These are phyloP conservation scores for Paratinospora sagittata DNA, from an alignment of 164 flowering plant genomes.

Conservation along the genomic window DNA sequence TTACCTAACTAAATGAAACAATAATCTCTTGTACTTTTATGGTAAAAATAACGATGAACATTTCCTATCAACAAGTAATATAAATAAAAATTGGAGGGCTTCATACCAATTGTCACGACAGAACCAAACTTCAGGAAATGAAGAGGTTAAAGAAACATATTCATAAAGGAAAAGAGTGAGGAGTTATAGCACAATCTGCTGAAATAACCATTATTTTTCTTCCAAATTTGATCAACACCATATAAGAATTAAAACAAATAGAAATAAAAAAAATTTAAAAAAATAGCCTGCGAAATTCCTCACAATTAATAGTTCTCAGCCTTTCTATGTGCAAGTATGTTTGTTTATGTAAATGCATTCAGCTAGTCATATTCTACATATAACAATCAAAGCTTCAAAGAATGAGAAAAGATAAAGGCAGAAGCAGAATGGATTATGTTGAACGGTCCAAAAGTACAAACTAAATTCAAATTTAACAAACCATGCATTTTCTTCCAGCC, in stretches of 20 bases:
- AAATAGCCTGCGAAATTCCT: neutral
- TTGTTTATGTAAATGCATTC: neutral
- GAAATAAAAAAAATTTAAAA: neutral
- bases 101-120: no score
- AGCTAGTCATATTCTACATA: neutral
- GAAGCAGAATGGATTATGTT: neutral
- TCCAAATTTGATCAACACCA: no score
- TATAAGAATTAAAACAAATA: neutral
- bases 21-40: neutral
- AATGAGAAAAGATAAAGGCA: neutral
- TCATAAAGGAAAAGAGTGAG: no score
- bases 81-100: no score
- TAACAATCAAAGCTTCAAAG: neutral
- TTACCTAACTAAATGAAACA: neutral
- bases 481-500: no score
- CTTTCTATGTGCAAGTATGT: neutral
- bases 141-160: no score
- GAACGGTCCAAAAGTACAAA: no score
- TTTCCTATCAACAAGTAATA: no score
- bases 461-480: no score
- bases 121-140: no score
- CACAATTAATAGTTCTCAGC: neutral
- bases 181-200: no score
- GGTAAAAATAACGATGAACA: neutral
- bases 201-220: no score